phyloP scores from a whole-genome alignment of 2,329 filamentous ascomycete species.

The Cordyceps militaris region DNA sequence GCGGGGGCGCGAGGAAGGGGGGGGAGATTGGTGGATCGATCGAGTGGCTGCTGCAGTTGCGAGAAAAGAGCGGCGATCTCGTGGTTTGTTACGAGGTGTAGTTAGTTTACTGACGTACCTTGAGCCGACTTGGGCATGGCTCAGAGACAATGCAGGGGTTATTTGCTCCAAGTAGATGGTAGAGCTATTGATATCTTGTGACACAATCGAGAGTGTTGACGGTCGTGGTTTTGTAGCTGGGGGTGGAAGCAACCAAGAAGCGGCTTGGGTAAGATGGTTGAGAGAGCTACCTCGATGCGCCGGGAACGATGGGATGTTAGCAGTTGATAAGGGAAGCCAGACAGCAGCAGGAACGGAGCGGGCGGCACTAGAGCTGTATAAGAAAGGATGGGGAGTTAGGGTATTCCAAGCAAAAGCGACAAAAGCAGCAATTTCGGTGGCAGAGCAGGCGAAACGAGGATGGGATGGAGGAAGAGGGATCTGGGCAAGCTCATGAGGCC shows the following conservation, averaged over 20 bases:
- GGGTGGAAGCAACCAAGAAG: background rate
- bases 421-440: background rate
- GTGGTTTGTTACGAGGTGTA: background rate
- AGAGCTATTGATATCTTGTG: background rate
- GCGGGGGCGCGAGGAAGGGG: slow-evolving; percentile 3
- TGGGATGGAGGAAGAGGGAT: background rate
- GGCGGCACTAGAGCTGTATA: background rate
- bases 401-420: background rate
- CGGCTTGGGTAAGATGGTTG: background rate
- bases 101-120: background rate
- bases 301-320: background rate
- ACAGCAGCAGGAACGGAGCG: background rate
- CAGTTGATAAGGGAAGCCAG: background rate
- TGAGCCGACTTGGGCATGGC: slow-evolving; percentile 10
- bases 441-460: no score
- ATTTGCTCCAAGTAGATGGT: background rate
- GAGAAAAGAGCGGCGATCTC: slow-evolving; percentile 2
- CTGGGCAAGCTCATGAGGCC: background rate
- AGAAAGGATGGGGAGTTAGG: background rate
- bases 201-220: background rate
- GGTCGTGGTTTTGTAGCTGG: background rate
- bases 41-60: slow-evolving; percentile 9
- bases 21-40: slow-evolving; percentile 7
- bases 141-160: background rate
- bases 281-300: background rate